A percentile compares a stretch with the other conserved stretches of the same genome.
Conservation (phyloP, 2,329 filamentous ascomycete genomes). For the Thyridium curvatum region DNA sequence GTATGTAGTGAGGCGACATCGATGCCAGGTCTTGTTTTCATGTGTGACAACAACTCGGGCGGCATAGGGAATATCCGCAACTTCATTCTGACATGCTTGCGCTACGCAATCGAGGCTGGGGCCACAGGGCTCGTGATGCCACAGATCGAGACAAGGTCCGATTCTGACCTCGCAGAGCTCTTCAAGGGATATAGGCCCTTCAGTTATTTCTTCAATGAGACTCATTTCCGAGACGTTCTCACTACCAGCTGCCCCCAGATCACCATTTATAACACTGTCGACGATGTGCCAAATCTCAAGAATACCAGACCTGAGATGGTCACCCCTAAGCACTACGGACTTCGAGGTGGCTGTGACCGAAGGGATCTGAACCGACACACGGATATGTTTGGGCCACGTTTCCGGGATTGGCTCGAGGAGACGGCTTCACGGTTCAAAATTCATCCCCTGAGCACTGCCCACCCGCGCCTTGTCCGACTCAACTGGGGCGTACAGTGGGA, state of each 20-base stretch:
- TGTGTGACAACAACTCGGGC: conserved; percentile 45
- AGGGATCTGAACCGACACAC: conserved; percentile 34
- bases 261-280: conserved; percentile 28
- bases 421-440: conserved; percentile 15
- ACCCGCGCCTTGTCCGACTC: conserved; percentile 32
- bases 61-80: conserved; percentile 45
- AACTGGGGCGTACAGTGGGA: conserved; percentile 40
- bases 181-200: conserved; percentile 32
- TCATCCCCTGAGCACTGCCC: conserved; percentile 9
- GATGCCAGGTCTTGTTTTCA: conserved; percentile 34
- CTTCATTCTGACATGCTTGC: conserved; percentile 42
- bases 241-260: conserved; percentile 33
- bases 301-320: conserved; percentile 29
- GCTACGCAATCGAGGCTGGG: conserved; percentile 42
- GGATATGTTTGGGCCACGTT: conserved; percentile 26
- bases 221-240: conserved; percentile 33
- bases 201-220: conserved; percentile 39
- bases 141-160: conserved; percentile 35
- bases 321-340: conserved; percentile 31
- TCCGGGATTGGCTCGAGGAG: conserved; percentile 24
- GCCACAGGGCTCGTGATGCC: conserved; percentile 39
- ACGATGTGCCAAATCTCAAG: conserved; percentile 28
- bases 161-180: conserved; percentile 31
- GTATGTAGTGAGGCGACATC: conserved; percentile 33
- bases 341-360: conserved; percentile 29